Base-by-base conservation (phyloP, 192 early-diverging fungal genomes). In the Allomyces arbusculus region DNA sequence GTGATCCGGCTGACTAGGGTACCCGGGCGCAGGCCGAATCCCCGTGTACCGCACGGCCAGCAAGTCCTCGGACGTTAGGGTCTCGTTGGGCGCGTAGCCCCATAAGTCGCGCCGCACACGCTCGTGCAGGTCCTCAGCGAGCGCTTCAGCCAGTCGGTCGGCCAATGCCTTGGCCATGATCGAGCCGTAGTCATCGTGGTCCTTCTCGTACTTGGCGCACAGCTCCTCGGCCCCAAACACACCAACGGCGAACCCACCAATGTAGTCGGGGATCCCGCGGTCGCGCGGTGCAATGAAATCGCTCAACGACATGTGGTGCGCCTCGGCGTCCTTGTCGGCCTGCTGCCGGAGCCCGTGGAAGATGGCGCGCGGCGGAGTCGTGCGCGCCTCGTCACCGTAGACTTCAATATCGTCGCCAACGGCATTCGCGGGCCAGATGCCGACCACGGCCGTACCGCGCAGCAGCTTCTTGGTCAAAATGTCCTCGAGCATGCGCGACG, bases 161-260 rank as follows among this genome's bases (percentile, higher is more conserved):
- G 93, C 93, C 28, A 96, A 76, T 1, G 91, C 90, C 75, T 96
- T 96, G 69, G 88, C 84, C 93, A 96, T 93, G 71, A 96, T 96
- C 63, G 85, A 82, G 33, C 77, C 81, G 77, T 91, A 96, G 75
- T 96, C 93, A 75, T 96, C 93, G 66, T 87, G 86, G 62, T 86
- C 84, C 1, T 73, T 75, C 64, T 89, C 83, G 69, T 86, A 93
- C 71, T 87, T 79, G n/a, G 75, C 80, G n/a, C 83, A 85, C 63
- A 89, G 75, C 67, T 89, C 90, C 71, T 96, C 91, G 33, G 87
- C 87, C 50, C 93, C 93, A 73, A 96, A 94, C 44, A 85, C 82
- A 23, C 87, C 87, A 14, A 91, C 91, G 5, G 93, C 93, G 72
- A 96, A 88, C 71, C 87, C 87, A 64, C 91, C 90, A 66, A 96